Evolutionary conservation across 352 stramenopile species (phyloP).

Genomic region (Phytophthora foliorum): DNA sequence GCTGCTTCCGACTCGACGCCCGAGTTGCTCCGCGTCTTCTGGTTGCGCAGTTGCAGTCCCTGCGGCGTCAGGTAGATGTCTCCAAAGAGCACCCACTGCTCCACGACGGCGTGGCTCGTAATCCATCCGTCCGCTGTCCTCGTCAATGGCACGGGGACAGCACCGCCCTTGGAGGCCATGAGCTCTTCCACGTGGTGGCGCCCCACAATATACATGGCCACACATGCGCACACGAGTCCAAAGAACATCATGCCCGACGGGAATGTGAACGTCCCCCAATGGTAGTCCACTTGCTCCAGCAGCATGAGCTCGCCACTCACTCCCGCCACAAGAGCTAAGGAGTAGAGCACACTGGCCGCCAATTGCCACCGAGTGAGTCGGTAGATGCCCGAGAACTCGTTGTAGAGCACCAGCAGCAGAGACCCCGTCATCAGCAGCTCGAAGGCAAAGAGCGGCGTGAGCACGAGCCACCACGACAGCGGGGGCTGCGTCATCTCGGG

Average conservation of each 20-base stretch:
- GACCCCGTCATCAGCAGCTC: constrained; percentile 65
- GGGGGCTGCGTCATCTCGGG: constrained; percentile 36
- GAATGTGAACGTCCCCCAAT: constrained; percentile 80
- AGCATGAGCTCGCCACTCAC: constrained; percentile 82
- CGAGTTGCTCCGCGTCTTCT: constrained; percentile 64
- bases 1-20: constrained; percentile 52
- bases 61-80: constrained; percentile 76
- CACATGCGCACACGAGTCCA: constrained; percentile 74
- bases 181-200: constrained; percentile 84
- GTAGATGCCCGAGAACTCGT: constrained; percentile 84
- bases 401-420: constrained; percentile 77
- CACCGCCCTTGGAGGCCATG: constrained; percentile 82
- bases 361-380: constrained; percentile 81
- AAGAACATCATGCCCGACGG: constrained; percentile 82
- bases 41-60: constrained; percentile 68
- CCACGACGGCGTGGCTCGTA: constrained; percentile 79
- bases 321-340: constrained; percentile 65
- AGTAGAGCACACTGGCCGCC: constrained; percentile 76
- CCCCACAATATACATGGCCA: constrained; percentile 85
- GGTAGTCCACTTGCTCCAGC: constrained; percentile 76
- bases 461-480: constrained; percentile 82
- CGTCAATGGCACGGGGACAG: constrained; percentile 81
- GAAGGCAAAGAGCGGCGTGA: constrained; percentile 72
- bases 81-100: constrained; percentile 88
- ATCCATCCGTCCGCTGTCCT: constrained; percentile 84